Base-by-base conservation (phyloP, 225 moss, liverwort and hornwort genomes). In the Pseudoscleropodium purum region DNA sequence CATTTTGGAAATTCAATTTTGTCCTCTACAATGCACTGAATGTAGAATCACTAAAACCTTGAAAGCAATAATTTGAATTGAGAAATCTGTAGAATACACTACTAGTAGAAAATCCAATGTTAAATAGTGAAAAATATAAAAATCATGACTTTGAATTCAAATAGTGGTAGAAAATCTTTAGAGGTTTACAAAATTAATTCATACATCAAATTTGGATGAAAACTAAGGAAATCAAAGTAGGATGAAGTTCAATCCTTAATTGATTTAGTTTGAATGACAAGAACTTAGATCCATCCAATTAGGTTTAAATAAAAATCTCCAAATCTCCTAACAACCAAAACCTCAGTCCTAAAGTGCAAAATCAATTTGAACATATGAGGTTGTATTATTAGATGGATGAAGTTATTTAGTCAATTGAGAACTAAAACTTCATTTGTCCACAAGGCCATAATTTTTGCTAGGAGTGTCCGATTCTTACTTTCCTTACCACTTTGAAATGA, bases 311-410 rank as follows among this genome's bases (percentile, higher is more conserved):
- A 47, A 75, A 3, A 75, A 47, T 7, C 7, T 75, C 31, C 31
- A 41, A 75, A 31, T 30, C 0, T 30, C 30, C 18, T 30, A 31
- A 30, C 17, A 75, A 75, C 0, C 7, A 11, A 18, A 4, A 49
- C 11, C 0, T 31, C 0, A 6, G 12, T 0, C 0, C 51, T 1
- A 33, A 51, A 30, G 1, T 7, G 2, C 33, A 51, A 76, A 33
- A 7, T 13, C 20, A 21, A 51, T 31, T 76, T 76, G 33, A 76
- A 19, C 7, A 51, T 7, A 20, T 3, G 5, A 51, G 3, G 13
- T 4, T 4, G 2, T 20, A 49, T 2, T 47, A 33, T 7, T 47
- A 6, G 18, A 13, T 49, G 12, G 1, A 75, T 75, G 12, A 20
- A 12, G 11, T 47, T 75, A 33, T 33, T 33, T 10, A 11, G 2